phyloP scores from a whole-genome alignment of 2,329 filamentous ascomycete species.

The Podosphaera xanthii region DNA sequence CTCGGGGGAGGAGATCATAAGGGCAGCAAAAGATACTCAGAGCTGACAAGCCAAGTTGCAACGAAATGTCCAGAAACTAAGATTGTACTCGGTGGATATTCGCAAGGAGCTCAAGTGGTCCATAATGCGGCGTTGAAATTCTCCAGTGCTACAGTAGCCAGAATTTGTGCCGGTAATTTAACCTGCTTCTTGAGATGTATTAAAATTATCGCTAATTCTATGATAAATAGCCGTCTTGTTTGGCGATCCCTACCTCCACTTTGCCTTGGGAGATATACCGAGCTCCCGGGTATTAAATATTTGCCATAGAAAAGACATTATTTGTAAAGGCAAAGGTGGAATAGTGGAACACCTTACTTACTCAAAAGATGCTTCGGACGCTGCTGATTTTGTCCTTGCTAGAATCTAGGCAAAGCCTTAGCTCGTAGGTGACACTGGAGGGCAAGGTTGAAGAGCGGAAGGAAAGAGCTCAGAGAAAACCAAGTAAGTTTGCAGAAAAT shows the following conservation, averaged over 20 bases:
- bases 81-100: background rate
- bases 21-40: background rate
- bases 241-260: background rate
- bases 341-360: background rate
- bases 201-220: background rate
- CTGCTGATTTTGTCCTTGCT: background rate
- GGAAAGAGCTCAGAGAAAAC: too few relatives aligned
- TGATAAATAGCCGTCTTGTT: background rate
- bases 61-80: background rate
- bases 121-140: background rate
- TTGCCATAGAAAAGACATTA: constrained; percentile 1
- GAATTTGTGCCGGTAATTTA: background rate
- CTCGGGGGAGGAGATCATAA: background rate
- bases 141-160: background rate
- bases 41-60: background rate
- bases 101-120: constrained; percentile 1
- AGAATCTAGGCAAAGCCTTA: background rate
- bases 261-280: background rate
- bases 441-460: too few relatives aligned
- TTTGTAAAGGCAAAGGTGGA: constrained; percentile 1
- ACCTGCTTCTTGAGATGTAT: background rate
- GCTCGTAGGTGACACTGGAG: too few relatives aligned
- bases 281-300: background rate
- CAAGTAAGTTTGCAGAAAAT: too few relatives aligned
- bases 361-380: background rate